Percentiles rank a stretch among this genome's conserved stretches.
Conservation (phyloP, 768 basidiomycete species). For the Pulveroboletus sp. region DNA sequence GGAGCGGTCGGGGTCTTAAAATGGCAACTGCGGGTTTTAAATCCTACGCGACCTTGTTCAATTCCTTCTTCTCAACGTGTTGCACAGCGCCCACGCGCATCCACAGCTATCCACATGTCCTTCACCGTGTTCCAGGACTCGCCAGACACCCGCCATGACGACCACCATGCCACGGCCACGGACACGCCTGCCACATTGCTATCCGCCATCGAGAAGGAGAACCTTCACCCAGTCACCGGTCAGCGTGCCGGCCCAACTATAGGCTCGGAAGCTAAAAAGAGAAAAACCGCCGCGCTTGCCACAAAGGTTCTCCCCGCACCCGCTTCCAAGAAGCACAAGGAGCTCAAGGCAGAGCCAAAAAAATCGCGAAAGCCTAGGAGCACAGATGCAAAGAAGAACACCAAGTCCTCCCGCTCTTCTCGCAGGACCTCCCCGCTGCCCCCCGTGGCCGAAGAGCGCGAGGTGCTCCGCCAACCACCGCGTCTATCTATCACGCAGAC, state of each 20-base stretch:
- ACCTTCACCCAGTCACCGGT: conserved; percentile 73
- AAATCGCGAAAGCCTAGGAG: conserved; percentile 45
- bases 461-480: conserved; percentile 27
- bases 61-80: conserved; percentile 29
- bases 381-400: conserved; percentile 41
- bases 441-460: conserved; percentile 54
- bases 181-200: conserved; percentile 32
- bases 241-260: conserved; percentile 45
- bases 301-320: conserved; percentile 45
- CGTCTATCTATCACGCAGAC: conserved; percentile 43
- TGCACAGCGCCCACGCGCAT: conserved; percentile 29
- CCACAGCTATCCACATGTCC: conserved; percentile 40
- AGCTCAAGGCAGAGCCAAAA: conserved; percentile 49
- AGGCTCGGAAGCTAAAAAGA: conserved; percentile 50
- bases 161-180: conserved; percentile 19
- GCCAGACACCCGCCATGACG: conserved; percentile 26
- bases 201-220: conserved; percentile 68
- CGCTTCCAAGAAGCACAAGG: conserved; percentile 42
- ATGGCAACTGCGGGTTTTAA: conserved; percentile 28
- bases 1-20: conserved; percentile 34
- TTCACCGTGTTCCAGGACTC: conserved; percentile 67
- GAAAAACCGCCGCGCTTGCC: conserved; percentile 58
- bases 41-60: conserved; percentile 30
- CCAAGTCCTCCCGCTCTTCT: conserved; percentile 31
- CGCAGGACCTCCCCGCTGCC: conserved; percentile 60